phyloP scores from a whole-genome alignment of 139 green algal species.

The Chlorella sorokiniana region DNA sequence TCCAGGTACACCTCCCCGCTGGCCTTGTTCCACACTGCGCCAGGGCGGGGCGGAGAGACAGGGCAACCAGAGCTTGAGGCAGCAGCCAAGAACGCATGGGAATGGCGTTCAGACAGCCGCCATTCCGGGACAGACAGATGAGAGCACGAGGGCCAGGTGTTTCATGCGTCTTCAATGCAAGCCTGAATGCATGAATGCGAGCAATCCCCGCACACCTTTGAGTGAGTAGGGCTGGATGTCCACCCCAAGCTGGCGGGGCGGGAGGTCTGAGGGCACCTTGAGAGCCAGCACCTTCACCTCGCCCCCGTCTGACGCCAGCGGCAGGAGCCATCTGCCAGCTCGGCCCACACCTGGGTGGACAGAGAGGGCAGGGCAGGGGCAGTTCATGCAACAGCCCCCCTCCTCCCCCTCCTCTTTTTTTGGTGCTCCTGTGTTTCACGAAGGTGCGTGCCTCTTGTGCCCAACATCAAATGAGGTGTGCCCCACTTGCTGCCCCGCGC shows the following conservation, averaged over 20 bases:
- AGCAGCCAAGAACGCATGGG: background rate
- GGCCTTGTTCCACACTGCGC: slow-evolving; percentile 31
- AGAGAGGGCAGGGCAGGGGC: no score
- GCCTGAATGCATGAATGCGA: no score
- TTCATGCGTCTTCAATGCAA: no score
- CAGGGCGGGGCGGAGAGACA: background rate
- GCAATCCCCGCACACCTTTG: slow-evolving; percentile 11
- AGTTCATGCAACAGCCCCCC: no score
- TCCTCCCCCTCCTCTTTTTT: no score
- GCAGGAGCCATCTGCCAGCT: slow-evolving; percentile 65
- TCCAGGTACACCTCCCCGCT: slow-evolving; percentile 64
- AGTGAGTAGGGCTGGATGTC: slow-evolving; percentile 50
- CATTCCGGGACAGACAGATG: no score
- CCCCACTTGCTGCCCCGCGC: background rate
- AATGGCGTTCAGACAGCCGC: no score
- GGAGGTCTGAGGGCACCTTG: slow-evolving; percentile 36
- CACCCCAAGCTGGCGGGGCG: slow-evolving; percentile 43
- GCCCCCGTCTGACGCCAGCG: slow-evolving; percentile 74
- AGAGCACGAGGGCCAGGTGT: no score
- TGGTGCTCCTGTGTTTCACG: no score
- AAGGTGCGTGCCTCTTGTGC: no score
- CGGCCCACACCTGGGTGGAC: slow-evolving; percentile 56
- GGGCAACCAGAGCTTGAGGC: background rate
- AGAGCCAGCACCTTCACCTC: slow-evolving; percentile 69
- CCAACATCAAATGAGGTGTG: no score